Conservation (phyloP, 768 basidiomycete genomes). For the Naematelia encephala region DNA sequence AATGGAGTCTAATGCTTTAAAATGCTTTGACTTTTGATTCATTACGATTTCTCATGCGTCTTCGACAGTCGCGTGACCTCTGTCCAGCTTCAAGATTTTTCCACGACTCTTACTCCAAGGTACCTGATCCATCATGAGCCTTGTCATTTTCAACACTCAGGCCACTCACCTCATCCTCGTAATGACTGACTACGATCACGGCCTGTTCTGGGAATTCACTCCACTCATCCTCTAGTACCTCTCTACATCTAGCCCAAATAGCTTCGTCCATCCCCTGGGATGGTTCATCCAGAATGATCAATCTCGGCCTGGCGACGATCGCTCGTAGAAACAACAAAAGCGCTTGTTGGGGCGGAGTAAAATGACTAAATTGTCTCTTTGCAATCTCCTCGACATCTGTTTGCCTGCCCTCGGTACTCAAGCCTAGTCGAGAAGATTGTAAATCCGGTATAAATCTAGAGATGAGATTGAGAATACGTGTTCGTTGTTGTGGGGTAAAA, state of each 20-base stretch:
- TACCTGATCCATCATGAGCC: constrained; percentile 13
- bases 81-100: constrained; percentile 56
- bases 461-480: constrained; percentile 61
- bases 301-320: constrained; percentile 66
- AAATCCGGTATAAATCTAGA: constrained; percentile 55
- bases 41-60: too few species aligned
- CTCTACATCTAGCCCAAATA: constrained; percentile 65
- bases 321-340: constrained; percentile 81
- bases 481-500: constrained; percentile 54
- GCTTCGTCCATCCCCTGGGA: constrained; percentile 86
- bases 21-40: too few species aligned
- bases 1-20: too few species aligned
- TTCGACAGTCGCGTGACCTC: constrained; percentile 37
- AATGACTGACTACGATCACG: constrained; percentile 82
- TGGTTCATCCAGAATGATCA: constrained; percentile 86
- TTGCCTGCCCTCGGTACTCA: not conserved
- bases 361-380: constrained; percentile 64
- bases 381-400: constrained; percentile 41
- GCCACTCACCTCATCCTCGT: constrained; percentile 71
- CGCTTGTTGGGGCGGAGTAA: constrained; percentile 72
- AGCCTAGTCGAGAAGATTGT: constrained; percentile 1
- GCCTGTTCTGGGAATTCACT: constrained; percentile 57
- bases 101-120: constrained; percentile 62
- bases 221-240: constrained; percentile 60
- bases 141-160: not conserved